These are phyloP conservation scores for Pueraria montana DNA, from an alignment of 306 rosid species.

Conservation along the genomic window DNA sequence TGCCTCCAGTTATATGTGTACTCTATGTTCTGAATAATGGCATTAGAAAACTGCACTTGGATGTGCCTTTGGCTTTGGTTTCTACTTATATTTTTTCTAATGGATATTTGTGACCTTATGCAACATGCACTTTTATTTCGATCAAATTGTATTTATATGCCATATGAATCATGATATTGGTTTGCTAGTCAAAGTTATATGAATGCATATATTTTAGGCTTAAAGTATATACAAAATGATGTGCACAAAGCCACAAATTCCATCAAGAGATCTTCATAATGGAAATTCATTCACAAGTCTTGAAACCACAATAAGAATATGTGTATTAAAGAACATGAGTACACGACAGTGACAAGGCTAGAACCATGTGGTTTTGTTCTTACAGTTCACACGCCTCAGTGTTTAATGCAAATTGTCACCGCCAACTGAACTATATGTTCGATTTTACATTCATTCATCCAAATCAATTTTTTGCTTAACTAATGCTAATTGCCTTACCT, in stretches of 20 bases:
- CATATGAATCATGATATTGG: not conserved
- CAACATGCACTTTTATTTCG: not conserved
- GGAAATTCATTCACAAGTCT: not conserved
- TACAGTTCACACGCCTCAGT: not conserved
- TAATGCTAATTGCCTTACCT: not conserved
- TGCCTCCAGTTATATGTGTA: not conserved
- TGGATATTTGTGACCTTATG: not conserved
- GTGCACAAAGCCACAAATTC: not conserved
- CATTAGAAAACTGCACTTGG: not conserved
- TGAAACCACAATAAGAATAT: not conserved
- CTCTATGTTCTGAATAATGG: not conserved
- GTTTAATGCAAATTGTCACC: not conserved
- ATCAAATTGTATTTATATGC: not conserved
- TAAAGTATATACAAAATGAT: not conserved
- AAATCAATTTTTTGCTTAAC: not conserved
- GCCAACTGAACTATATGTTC: not conserved
- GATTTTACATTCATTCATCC: not conserved
- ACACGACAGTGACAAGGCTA: not conserved
- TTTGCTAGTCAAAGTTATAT: not conserved
- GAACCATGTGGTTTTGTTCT: not conserved
- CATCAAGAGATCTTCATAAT: not conserved
- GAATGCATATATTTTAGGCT: not conserved
- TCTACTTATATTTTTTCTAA: not conserved
- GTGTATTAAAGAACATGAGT: not conserved
- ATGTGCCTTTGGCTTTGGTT: too few relatives aligned